phyloP scores from a whole-genome alignment of 768 basidiomycete genomes.

The Rhizopogon salebrosus region DNA sequence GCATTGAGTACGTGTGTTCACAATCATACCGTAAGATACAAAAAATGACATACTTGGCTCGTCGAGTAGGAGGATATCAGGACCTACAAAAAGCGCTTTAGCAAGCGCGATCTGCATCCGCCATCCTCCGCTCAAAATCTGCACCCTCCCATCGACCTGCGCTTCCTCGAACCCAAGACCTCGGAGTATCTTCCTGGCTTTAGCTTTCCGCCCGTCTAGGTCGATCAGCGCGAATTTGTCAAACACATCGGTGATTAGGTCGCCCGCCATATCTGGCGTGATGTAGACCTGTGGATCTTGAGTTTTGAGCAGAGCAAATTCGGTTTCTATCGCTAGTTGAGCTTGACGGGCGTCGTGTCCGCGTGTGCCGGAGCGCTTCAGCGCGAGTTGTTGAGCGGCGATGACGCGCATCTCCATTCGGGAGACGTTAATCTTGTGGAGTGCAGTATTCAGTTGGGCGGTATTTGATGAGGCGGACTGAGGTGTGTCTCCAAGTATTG shows the following conservation, averaged over 20 bases:
- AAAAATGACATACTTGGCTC: constrained; percentile 38
- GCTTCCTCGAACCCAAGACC: constrained; percentile 55
- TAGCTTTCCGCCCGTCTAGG: constrained; percentile 5
- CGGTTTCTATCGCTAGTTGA: constrained; percentile 4
- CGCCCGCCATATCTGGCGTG: constrained; percentile 3
- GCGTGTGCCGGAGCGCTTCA: constrained; percentile 7
- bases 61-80: constrained; percentile 55
- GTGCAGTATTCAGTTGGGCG: neutral
- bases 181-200: constrained; percentile 45
- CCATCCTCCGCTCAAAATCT: constrained; percentile 62
- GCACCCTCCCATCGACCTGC: constrained; percentile 19
- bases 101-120: constrained; percentile 55
- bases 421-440: constrained; percentile 6
- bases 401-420: neutral
- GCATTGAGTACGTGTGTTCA: neutral
- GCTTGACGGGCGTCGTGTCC: constrained; percentile 9
- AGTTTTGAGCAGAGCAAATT: neutral
- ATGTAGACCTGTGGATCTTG: constrained; percentile 6
- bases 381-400: constrained; percentile 4
- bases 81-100: constrained; percentile 48
- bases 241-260: constrained; percentile 6
- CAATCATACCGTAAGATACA: constrained; percentile 5
- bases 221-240: constrained; percentile 6
- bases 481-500: constrained; percentile 1
- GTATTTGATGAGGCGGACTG: neutral